Base-by-base conservation (phyloP, 441 rosid species). In the Macaranga tanarius region DNA sequence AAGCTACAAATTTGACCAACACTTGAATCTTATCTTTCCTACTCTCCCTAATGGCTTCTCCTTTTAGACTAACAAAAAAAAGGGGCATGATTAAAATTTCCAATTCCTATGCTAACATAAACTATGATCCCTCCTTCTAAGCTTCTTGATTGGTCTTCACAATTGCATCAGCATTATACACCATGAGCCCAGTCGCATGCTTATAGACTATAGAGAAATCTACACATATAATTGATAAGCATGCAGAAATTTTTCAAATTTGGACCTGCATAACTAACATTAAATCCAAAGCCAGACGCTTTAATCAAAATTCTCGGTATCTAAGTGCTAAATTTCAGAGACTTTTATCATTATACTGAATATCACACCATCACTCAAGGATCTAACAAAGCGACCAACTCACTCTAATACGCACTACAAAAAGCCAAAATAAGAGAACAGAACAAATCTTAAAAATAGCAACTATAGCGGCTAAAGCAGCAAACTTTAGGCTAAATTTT, bases 351-450 rank as follows among this genome's bases (percentile, higher is more conserved):
- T 19, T 19, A 52, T 22, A 15, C 65, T 67, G 71, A 67, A 19
- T 69, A 22, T 57, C 40, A 45, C 20, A 16, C 54, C 15, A 22
- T 10, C 17, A 15, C 10, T 20, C 61, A 22, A 44, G 60, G 20
- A 22, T 51, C 50, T 40, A 42, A 62, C 34, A 70, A 70, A 47
- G 59, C 22, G 66, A 60, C n/a, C 59, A n/a, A 47, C 2, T 56
- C 58, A 34, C 38, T 12, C 47, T 10, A 23, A 25, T 28, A 45
- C 7, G 44, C 12, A 28, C 23, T 28, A 26, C 7, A 44, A 19
- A 28, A 68, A 16, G 15, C 60, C 62, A 22, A 64, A 62, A 54
- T 19, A 25, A 1, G 20, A 26, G 12, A 26, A 7, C 45, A 25
- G 47, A 55, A 62, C 15, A 61, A 47, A 44, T 8, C 70, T 40